Conservation (phyloP, 2,329 filamentous ascomycete species). For the Cordyceps cicadae region DNA sequence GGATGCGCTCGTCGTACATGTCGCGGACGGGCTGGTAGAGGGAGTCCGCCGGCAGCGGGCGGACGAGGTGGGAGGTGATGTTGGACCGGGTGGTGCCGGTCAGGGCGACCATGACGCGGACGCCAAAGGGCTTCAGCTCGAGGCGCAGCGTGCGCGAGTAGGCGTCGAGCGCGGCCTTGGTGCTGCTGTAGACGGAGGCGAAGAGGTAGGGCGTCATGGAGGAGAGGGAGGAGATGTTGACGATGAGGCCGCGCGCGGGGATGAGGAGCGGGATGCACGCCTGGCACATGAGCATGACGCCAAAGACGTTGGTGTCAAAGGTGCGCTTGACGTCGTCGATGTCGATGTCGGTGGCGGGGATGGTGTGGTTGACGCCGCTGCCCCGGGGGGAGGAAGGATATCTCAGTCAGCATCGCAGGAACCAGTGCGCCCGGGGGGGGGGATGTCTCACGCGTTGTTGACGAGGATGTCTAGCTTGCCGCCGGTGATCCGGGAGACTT, state of each 20-base stretch:
- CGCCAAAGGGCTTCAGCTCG: constrained; percentile 45
- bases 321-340: constrained; percentile 44
- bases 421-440: background rate
- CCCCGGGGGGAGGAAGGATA: too few species aligned
- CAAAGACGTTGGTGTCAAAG: constrained; percentile 51
- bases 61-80: constrained; percentile 35
- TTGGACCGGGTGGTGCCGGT: constrained; percentile 46
- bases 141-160: constrained; percentile 47
- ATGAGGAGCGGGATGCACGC: constrained; percentile 43
- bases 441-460: constrained; percentile 43
- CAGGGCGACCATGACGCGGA: constrained; percentile 50
- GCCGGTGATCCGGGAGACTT: constrained; percentile 39
- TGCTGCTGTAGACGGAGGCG: constrained; percentile 44
- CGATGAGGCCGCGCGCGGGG: constrained; percentile 40
- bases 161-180: constrained; percentile 44
- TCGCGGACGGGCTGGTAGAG: constrained; percentile 39
- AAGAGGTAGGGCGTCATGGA: constrained; percentile 45
- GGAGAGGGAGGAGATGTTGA: constrained; percentile 49
- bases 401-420: background rate
- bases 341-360: constrained; percentile 44
- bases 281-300: constrained; percentile 47
- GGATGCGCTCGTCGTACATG: constrained; percentile 37
- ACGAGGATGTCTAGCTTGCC: constrained; percentile 50
- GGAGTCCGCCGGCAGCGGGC: constrained; percentile 35
- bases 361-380: constrained; percentile 36